A percentile compares a stretch with the other conserved stretches of the same genome.
phyloP scores from a whole-genome alignment of 228 moss, liverwort and hornwort species.

The Sphagnum magellanicum region DNA sequence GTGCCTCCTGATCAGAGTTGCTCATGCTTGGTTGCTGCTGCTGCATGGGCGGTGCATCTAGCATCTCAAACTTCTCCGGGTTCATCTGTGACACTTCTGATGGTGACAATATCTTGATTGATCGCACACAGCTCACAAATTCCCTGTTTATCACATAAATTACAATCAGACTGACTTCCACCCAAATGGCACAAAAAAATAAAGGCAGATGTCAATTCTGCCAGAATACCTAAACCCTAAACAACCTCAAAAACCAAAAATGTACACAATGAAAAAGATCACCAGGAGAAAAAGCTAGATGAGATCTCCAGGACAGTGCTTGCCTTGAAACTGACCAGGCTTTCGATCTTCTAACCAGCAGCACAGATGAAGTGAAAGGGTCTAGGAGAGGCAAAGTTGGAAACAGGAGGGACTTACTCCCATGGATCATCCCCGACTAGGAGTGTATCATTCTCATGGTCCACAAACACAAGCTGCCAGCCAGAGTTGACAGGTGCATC shows the following conservation, averaged over 20 bases:
- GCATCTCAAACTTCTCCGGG: slow-evolving; percentile 65
- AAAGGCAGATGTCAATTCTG: no score
- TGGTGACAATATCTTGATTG: slow-evolving; percentile 82
- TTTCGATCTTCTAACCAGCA: no score
- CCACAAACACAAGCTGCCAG: slow-evolving; percentile 85
- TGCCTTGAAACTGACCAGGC: no score
- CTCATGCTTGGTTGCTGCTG: slow-evolving; percentile 60
- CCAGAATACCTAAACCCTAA: no score
- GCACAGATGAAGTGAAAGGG: no score
- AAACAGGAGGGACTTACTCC: slow-evolving; percentile 48
- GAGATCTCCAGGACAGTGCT: no score
- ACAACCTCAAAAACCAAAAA: no score
- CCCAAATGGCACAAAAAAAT: no score
- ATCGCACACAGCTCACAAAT: slow-evolving; percentile 77
- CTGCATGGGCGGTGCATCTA: slow-evolving; percentile 46
- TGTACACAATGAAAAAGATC: no score
- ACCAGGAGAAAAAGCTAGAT: no score
- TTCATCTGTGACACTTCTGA: slow-evolving; percentile 78
- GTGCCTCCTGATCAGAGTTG: slow-evolving; percentile 62
- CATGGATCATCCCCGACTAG: slow-evolving; percentile 94
- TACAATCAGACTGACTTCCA: no score
- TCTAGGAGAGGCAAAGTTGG: no score
- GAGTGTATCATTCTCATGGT: slow-evolving; percentile 75
- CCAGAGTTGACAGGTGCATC: slow-evolving; percentile 61
- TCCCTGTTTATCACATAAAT: slow-evolving; percentile 29